Base-by-base conservation (phyloP, 257 asterid species). In the Orobanche coerulescens region DNA sequence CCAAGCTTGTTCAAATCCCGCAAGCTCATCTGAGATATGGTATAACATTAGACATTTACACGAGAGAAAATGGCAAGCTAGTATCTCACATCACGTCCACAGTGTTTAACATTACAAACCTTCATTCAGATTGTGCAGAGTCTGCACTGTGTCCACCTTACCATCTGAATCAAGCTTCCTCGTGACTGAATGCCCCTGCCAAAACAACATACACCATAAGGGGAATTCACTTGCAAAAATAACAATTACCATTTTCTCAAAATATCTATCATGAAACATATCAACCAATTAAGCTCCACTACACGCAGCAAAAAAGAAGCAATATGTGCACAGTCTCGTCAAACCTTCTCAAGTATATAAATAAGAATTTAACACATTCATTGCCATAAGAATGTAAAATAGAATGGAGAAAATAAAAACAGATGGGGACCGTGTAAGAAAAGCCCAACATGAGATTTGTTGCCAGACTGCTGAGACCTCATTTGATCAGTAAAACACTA, bases 141-240 rank as follows among this genome's bases (percentile, higher is more conserved):
- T 84, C 76, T 84, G 90, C 49, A 39, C 50, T 0, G 80, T 73
- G 52, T 84, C 94, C 82, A 88, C 96, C 68, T 82, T 84, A 33
- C 95, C 96, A 33, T 80, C 91, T 1, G 92, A 72, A 60, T 71
- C 78, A 51, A 88, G 96, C 75, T 78, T 84, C 74, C 96, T 79
- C 7, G 73, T 74, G 28, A 88, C 59, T 0, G 94, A 85, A 62
- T 83, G 98, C 16, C 96, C 98, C 98, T 91, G 72, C 37, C 64
- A 65, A 13, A 10, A 47, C 42, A 71, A 39, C 19, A 28, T 7
- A 5, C 31, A 23, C 8, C 25, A 2, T 57, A 39, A 51, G 19
- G 57, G 13, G n/a, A 15, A 34, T 8, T 6, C 43, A 31, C 47
- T 44, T 18, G 3, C 16, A 0, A 39, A 28, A 18, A 26, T n/a